These are phyloP conservation scores for Ananas comosus DNA, from an alignment of 176 grass and related monocot genomes.

Conservation along the genomic window DNA sequence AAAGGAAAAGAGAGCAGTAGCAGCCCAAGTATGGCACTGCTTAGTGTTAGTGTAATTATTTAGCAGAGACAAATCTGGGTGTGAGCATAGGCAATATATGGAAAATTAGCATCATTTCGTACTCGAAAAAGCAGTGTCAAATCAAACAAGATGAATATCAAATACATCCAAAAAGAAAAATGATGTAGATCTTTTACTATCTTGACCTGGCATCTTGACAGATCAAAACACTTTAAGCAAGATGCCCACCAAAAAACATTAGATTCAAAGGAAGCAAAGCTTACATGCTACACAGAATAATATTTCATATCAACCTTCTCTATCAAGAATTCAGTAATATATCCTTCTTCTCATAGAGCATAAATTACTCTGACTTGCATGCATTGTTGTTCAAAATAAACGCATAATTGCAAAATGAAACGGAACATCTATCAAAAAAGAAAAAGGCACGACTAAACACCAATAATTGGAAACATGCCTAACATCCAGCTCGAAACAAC, in stretches of 20 bases:
- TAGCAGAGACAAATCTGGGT: no score
- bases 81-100: no score
- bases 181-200: background rate
- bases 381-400: background rate
- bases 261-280: background rate
- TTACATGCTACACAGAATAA: slow-evolving; percentile 1
- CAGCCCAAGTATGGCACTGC: no score
- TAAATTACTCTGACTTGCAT: background rate
- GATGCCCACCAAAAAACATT: background rate
- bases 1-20: no score
- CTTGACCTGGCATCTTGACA: background rate
- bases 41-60: no score
- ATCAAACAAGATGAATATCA: no score
- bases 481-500: slow-evolving; percentile 12
- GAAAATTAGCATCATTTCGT: no score
- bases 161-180: background rate
- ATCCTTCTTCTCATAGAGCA: background rate
- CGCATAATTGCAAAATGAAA: background rate
- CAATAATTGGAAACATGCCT: background rate
- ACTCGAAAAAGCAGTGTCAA: no score
- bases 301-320: background rate
- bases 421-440: background rate
- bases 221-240: background rate
- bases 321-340: background rate
- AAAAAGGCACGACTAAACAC: background rate